Evolutionary conservation across 1,139 yeast species (phyloP), one percentile per base, ranked within the genome.

Genomic region (Magnusiomyces clavatus): DNA sequence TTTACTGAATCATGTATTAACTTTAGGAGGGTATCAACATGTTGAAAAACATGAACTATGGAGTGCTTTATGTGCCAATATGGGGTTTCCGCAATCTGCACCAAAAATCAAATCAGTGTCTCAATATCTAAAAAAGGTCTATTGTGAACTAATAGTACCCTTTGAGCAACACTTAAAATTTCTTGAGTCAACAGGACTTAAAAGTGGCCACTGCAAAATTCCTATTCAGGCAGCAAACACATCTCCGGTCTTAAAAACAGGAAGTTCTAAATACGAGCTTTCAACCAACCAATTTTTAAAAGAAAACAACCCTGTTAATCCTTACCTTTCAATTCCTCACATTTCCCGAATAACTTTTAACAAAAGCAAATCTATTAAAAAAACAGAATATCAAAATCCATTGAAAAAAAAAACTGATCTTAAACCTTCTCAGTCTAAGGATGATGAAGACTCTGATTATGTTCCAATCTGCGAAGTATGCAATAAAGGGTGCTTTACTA

Each of bases 21-120:
- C 55, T 16, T 51, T 60, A 13, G 70, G 69, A 13, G 72, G 71
- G 2, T 64, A 55, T 43, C 58, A 54, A 8, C 47, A 50, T 14
- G 66, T 64, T 6, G 52, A 58, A 38, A 46, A 46, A 35, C 45
- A 54, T 13, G 52, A 55, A 13, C 51, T 49, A 37, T 68, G 71
- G 72, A 59, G 59, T 3, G 55, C 55, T 16, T 60, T 69, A 13
- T 51, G 52, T 24, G 56, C 4, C 8, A 43, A 47, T 39, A 41
- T 53, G 17, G 43, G 46, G 12, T 38, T 53, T 6, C 43, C 49
- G 6, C 29, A 46, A 16, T 13, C 16, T 14, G 24, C 41, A 1
- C n/a, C 38, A 13, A 29, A 35, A 24, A 34, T 38, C 37, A 3
- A 6, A 16, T 39, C 39, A 10, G 42, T 40, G 31, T 38, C 39